Evolutionary conservation across 2,329 filamentous ascomycete species (phyloP), one percentile per base, ranked within the genome.

Genomic region (Dryadomyces quercivorus): DNA sequence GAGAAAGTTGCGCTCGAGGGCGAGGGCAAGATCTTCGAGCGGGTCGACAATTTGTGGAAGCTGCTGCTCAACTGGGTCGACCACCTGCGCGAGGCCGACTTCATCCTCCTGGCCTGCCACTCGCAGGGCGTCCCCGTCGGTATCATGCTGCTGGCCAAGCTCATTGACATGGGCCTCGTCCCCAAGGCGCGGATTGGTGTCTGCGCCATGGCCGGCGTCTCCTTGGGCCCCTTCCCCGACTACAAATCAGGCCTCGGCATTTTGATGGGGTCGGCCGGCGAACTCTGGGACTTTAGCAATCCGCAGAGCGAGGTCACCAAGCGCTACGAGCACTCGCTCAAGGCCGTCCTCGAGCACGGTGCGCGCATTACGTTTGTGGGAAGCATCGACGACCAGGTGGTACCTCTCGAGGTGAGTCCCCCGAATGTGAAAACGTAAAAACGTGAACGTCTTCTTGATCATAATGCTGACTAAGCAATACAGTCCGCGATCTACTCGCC

Each of bases 371-470:
- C 90, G 0, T 96, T 91, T 66, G 78, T 95, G 56, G 92, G 92
- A 53, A 96, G 91, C 67, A 94, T 98, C 52, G 93, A 98, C 66
- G 93, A 98, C 67, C 93, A 98, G 68, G 75, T 98, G 2, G 91
- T 98, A 15, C 92, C 91, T 4, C 75, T 98, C 65, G 92, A 96
- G 75, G 85, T 87, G 68, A 26, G n/a, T 44, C 13, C 3, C 26
- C 26, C 26, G 26, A 31, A 4, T 8, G 8, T 4, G 26, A 31
- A 31, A 5, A 5, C 26, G 26, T 31, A n/a, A n/a, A n/a, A n/a
- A n/a, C n/a, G n/a, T n/a, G n/a, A n/a, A n/a, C n/a, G n/a, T n/a
- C n/a, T n/a, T n/a, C n/a, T n/a, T n/a, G n/a, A n/a, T n/a, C n/a
- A n/a, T n/a, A 31, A 22, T 46, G 46, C 56, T 67, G 56, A 69